phyloP scores from a whole-genome alignment of 352 stramenopile species.

The Pythium pyrilobum region DNA sequence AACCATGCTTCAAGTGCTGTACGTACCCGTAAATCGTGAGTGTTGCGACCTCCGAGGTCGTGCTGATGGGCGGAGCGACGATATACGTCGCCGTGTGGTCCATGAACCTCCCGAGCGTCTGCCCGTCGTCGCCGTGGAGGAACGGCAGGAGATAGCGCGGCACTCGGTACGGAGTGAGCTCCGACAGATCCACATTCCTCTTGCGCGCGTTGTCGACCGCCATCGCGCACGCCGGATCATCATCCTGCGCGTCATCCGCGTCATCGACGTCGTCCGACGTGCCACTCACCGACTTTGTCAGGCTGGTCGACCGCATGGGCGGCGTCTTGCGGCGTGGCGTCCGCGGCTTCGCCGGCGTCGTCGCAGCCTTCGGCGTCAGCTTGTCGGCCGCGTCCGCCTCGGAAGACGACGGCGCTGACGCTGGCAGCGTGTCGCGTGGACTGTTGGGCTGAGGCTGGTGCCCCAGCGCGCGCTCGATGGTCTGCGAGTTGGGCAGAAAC shows the following conservation, averaged over 20 bases:
- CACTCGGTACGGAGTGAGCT: conserved; percentile 74
- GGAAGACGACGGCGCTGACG: background rate
- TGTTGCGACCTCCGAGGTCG: conserved; percentile 28
- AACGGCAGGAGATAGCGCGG: conserved; percentile 57
- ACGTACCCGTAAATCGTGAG: conserved; percentile 74
- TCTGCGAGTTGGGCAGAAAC: conserved; percentile 86
- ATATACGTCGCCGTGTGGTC: conserved; percentile 79
- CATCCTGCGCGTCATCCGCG: conserved; percentile 15
- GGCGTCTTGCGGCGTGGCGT: background rate
- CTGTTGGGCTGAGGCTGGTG: conserved; percentile 21
- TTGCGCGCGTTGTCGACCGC: conserved; percentile 44
- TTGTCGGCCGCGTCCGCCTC: background rate
- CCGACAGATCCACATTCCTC: conserved; percentile 68
- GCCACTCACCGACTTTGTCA: background rate
- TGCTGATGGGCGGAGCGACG: conserved; percentile 39
- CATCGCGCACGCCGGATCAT: conserved; percentile 32
- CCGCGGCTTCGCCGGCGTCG: background rate
- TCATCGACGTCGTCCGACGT: background rate
- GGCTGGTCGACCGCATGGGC: conserved; percentile 3
- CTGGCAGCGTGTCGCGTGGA: conserved; percentile 3
- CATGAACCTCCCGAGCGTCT: conserved; percentile 74
- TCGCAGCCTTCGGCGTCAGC: background rate
- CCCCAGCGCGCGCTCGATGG: conserved; percentile 62
- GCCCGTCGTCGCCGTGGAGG: conserved; percentile 59
- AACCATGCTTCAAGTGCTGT: background rate